These are phyloP conservation scores for Penicillium silybi DNA, from an alignment of 495 filamentous ascomycete genomes.

Conservation along the genomic window DNA sequence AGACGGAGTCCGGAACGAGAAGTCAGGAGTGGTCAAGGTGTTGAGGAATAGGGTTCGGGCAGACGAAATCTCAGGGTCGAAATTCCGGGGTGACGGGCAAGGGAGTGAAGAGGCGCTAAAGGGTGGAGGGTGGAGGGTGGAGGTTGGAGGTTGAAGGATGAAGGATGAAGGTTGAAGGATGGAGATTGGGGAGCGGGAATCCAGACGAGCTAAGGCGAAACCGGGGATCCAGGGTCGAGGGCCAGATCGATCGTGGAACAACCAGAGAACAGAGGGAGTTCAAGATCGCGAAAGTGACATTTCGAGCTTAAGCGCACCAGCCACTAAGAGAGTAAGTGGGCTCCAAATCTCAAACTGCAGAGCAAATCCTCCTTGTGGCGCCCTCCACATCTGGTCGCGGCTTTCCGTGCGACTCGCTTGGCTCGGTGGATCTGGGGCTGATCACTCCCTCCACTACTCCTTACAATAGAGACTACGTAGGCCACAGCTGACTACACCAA, in stretches of 20 bases:
- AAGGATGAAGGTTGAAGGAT: constrained; percentile 2
- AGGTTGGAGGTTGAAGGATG: constrained; percentile 3
- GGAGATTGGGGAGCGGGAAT: constrained; percentile 2
- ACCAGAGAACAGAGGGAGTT: constrained; percentile 13
- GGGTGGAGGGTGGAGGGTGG: not conserved
- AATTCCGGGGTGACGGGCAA: not conserved
- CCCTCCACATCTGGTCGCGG: not conserved
- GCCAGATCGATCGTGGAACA: constrained; percentile 5
- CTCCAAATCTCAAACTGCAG: constrained; percentile 3
- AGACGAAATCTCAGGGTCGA: constrained; percentile 1
- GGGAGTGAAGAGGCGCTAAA: not conserved
- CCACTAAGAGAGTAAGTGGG: constrained; percentile 7
- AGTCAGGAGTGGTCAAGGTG: not conserved
- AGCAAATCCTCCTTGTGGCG: constrained; percentile 1
- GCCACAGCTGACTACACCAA: no score
- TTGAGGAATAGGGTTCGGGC: not conserved
- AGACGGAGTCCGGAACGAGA: not conserved
- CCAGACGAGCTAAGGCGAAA: not conserved
- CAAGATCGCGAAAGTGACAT: constrained; percentile 7
- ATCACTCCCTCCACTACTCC: not conserved
- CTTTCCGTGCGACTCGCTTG: not conserved
- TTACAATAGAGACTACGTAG: not conserved
- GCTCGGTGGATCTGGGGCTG: not conserved
- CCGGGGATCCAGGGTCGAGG: not conserved
- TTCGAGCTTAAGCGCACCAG: constrained; percentile 19